Percentiles rank a stretch among this genome's conserved stretches.
Evolutionary conservation across 306 rosid species (phyloP).

Genomic region (Sicyos edulis): DNA sequence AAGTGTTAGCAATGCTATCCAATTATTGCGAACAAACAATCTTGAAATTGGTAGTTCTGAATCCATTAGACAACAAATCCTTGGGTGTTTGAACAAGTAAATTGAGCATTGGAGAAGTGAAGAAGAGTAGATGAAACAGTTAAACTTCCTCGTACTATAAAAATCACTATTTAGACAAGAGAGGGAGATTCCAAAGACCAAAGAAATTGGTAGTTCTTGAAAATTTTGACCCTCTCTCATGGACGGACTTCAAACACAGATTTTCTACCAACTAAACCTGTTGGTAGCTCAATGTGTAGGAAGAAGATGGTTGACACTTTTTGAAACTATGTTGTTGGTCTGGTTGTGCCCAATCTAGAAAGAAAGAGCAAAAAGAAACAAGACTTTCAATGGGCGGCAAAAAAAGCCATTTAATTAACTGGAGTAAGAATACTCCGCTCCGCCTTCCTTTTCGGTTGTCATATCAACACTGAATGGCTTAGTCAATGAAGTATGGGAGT

Average conservation of each 20-base stretch:
- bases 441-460: neutral
- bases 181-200: neutral
- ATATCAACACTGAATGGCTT: no score
- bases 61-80: neutral
- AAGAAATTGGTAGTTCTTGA: neutral
- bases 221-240: neutral
- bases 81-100: neutral
- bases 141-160: neutral
- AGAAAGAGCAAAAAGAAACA: neutral
- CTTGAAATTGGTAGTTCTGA: neutral
- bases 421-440: neutral
- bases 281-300: neutral
- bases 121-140: neutral
- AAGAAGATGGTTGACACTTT: conserved; percentile 1
- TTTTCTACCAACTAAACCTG: neutral
- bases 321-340: neutral
- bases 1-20: no score
- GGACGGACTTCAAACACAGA: neutral
- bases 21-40: neutral
- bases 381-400: neutral
- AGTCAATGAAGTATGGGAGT: no score
- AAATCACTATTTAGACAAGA: neutral
- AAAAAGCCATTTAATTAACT: neutral
- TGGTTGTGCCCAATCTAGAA: neutral
- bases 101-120: neutral